Conservation (phyloP, 1,284 basidiomycete species). For the Cystobasidiaceae sp. region DNA sequence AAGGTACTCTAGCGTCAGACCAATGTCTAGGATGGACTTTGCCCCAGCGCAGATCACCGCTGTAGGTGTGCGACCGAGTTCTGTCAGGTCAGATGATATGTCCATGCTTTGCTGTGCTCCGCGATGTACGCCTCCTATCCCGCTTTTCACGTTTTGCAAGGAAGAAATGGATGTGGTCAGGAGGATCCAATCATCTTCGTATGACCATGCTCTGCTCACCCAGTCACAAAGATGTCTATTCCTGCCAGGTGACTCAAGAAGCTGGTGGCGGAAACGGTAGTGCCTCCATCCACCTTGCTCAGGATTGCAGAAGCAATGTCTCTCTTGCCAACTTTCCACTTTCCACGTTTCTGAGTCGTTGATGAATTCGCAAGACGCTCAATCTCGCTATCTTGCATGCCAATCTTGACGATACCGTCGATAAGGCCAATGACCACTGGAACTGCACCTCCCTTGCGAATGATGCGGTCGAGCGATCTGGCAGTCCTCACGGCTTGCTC, state of each 20-base stretch:
- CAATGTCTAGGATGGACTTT: constrained; percentile 94
- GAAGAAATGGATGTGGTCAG: too few relatives aligned
- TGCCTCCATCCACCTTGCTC: constrained; percentile 63
- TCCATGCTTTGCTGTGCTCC: constrained; percentile 88
- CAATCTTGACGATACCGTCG: constrained; percentile 77
- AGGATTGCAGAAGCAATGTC: constrained; percentile 63
- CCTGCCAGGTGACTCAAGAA: constrained; percentile 74
- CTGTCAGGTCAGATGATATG: constrained; percentile 81
- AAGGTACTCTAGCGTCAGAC: constrained; percentile 85
- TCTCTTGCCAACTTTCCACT: constrained; percentile 72
- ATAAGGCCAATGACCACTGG: constrained; percentile 90
- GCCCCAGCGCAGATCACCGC: constrained; percentile 89
- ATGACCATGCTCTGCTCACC: constrained; percentile 2
- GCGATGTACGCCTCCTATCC: constrained; percentile 81
- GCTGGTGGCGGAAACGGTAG: constrained; percentile 85
- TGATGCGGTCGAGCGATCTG: constrained; percentile 66
- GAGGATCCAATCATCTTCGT: neutral
- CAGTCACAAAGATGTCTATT: constrained; percentile 52
- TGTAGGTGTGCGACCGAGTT: constrained; percentile 76
- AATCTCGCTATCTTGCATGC: constrained; percentile 63
- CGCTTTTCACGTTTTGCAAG: too few relatives aligned
- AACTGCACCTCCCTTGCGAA: constrained; percentile 67
- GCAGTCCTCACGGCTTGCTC: constrained; percentile 56
- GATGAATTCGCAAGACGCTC: constrained; percentile 63
- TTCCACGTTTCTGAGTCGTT: constrained; percentile 42